Conservation (phyloP, 1,284 basidiomycete species). For the Boletus nobilissimus region DNA sequence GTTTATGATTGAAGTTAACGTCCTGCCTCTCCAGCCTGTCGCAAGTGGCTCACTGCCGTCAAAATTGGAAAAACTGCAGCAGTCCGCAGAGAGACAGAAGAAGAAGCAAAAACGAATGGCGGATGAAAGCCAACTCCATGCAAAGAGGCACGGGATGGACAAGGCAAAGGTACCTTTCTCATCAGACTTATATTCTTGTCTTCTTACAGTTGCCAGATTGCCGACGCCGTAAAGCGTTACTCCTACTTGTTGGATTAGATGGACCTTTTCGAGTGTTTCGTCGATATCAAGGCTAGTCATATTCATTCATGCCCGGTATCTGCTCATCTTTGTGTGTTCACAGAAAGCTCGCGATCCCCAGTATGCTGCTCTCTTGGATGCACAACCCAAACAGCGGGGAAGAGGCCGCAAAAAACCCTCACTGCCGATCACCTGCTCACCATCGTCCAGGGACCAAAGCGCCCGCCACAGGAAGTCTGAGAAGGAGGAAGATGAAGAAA, state of each 20-base stretch:
- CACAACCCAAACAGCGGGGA: constrained; percentile 83
- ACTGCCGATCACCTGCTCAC: constrained; percentile 11
- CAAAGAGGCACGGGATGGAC: constrained; percentile 81
- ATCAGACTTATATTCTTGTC: not conserved
- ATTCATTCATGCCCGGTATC: not conserved
- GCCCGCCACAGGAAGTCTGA: constrained; percentile 94
- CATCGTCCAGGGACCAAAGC: constrained; percentile 67
- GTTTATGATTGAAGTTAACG: constrained; percentile 14
- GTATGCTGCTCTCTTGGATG: constrained; percentile 90
- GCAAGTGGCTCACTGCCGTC: constrained; percentile 52
- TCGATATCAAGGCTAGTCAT: constrained; percentile 84
- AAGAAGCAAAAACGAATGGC: constrained; percentile 75
- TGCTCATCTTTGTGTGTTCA: constrained; percentile 14
- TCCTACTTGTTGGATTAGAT: constrained; percentile 95
- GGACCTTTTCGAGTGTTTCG: constrained; percentile 95
- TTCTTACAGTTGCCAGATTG: constrained; percentile 61
- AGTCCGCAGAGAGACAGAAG: constrained; percentile 54
- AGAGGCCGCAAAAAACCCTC: constrained; percentile 81
- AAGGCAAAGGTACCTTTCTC: constrained; percentile 73
- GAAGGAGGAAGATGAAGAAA: constrained; percentile 97
- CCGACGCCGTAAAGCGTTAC: constrained; percentile 96
- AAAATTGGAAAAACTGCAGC: constrained; percentile 52
- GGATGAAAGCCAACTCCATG: constrained; percentile 73
- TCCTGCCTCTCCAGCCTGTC: constrained; percentile 37
- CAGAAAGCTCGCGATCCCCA: constrained; percentile 92